Base-by-base conservation (phyloP, 495 filamentous ascomycete species). In the Aspergillus avenaceus region DNA sequence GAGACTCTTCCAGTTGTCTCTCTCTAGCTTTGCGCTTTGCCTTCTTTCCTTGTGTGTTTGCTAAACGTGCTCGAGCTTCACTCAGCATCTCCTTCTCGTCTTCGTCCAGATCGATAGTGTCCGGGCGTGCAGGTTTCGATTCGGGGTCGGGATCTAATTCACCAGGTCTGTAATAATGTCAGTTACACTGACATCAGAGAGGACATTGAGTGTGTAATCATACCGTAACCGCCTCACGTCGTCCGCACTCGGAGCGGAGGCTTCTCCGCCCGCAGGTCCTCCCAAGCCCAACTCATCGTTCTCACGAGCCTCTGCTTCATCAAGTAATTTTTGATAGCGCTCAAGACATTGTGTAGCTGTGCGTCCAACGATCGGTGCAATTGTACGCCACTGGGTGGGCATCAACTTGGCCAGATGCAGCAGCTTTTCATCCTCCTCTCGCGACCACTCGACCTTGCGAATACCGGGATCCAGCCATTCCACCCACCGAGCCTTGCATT, bases 61-160 rank as follows among this genome's bases (percentile, higher is more conserved):
- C 93, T 48, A 98, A 74, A 70, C 93, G 87, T 49, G 93, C 93
- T 59, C 93, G 88, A 45, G 93, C 93, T 70, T 98, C 93, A 66
- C 91, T 96, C 58, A 98, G 72, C 93, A 97, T 97, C 65, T 97
- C 95, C 73, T 97, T 97, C 67, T 98, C 95, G 62, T 97, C 93
- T 72, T 98, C 93, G 61, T 98, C 93, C 47, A 98, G 79, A 69
- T 98, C 93, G 63, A 97, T 92, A 2, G 95, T 96, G 63, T 98
- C 93, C 34, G 93, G 95, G 24, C 90, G 81, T n/a, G 93, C 93
- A 25, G 95, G 93, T 63, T 96, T 95, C 40, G 87, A 93, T 71
- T 98, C 93, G 7, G 93, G 91, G 58, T 97, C 92, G 16, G 93
- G 92, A 55, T 98, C 93, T 29, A 96, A 77, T 72, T 98, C 93